A percentile compares a stretch with the other conserved stretches of the same genome.
phyloP scores from a whole-genome alignment of 495 filamentous ascomycete species.

The Hypoxylon perforatum region DNA sequence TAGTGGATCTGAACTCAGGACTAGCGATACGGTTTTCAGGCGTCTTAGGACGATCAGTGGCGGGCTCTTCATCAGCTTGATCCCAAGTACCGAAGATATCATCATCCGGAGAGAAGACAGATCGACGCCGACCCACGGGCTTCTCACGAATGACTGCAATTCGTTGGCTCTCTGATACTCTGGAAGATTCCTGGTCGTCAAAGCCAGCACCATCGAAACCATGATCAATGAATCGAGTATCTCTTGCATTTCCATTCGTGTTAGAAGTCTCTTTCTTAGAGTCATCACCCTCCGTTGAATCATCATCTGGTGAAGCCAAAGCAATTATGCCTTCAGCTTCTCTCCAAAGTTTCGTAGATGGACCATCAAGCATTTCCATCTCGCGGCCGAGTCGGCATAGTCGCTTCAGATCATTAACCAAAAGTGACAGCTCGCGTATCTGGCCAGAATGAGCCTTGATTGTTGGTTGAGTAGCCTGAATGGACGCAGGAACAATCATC shows the following conservation, averaged over 20 bases:
- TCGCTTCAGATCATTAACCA: conserved; percentile 74
- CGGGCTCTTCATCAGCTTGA: conserved; percentile 44
- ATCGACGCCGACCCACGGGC: conserved; percentile 58
- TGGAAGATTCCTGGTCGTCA: conserved; percentile 53
- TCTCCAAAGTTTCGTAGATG: conserved; percentile 75
- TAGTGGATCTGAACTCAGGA: conserved; percentile 49
- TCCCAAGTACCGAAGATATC: conserved; percentile 70
- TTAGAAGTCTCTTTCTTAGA: conserved; percentile 47
- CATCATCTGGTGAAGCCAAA: conserved; percentile 84
- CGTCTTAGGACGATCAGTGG: conserved; percentile 49
- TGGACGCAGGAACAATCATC: conserved; percentile 83
- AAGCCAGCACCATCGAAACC: conserved; percentile 56
- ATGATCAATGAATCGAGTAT: conserved; percentile 71
- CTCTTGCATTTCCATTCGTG: conserved; percentile 35
- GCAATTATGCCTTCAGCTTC: conserved; percentile 91
- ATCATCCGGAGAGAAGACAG: conserved; percentile 70
- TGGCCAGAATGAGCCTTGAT: conserved; percentile 88
- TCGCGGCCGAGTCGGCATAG: conserved; percentile 79
- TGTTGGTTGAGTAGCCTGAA: conserved; percentile 84
- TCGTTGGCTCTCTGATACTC: conserved; percentile 44
- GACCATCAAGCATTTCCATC: conserved; percentile 71
- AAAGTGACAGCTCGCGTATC: conserved; percentile 82
- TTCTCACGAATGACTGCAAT: conserved; percentile 57
- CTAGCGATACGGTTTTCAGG: conserved; percentile 46
- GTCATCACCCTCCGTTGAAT: conserved; percentile 60